These are phyloP conservation scores for Exophiala sp. DNA, from an alignment of 2,329 filamentous ascomycete species.

Conservation along the genomic window DNA sequence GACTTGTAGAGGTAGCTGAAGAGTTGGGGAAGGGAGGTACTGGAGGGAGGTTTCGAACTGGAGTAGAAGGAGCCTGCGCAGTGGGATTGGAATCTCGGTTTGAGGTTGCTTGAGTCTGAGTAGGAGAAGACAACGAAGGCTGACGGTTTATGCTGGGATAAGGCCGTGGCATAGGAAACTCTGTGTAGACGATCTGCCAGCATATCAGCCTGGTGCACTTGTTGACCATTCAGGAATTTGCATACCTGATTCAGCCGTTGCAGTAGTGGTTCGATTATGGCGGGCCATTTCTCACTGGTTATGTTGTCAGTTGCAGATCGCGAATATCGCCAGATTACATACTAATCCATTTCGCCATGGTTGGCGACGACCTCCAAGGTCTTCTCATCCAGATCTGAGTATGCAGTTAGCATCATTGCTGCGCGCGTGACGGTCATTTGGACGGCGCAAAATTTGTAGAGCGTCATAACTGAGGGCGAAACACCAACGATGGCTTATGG, in stretches of 20 bases:
- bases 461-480: not conserved
- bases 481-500: too few relatives aligned
- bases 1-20: constrained; percentile 36
- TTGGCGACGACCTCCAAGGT: constrained; percentile 55
- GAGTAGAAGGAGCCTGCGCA: constrained; percentile 36
- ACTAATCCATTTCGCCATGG: constrained; percentile 59
- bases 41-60: constrained; percentile 36
- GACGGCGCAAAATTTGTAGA: not conserved
- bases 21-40: constrained; percentile 37
- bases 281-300: constrained; percentile 65
- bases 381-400: constrained; percentile 44
- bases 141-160: constrained; percentile 45
- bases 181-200: constrained; percentile 66
- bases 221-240: not conserved
- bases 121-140: constrained; percentile 34
- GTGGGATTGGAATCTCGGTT: constrained; percentile 31
- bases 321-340: constrained; percentile 31
- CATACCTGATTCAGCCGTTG: constrained; percentile 64
- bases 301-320: constrained; percentile 32
- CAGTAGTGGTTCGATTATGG: constrained; percentile 62
- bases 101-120: constrained; percentile 24
- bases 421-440: not conserved
- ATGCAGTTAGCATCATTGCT: constrained; percentile 1
- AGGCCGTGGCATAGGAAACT: constrained; percentile 66
- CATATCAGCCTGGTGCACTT: constrained; percentile 2